Evolutionary conservation across 805 yeast species (phyloP), one percentile per base, ranked within the genome.

Genomic region (Pichia nanzhaoensis): DNA sequence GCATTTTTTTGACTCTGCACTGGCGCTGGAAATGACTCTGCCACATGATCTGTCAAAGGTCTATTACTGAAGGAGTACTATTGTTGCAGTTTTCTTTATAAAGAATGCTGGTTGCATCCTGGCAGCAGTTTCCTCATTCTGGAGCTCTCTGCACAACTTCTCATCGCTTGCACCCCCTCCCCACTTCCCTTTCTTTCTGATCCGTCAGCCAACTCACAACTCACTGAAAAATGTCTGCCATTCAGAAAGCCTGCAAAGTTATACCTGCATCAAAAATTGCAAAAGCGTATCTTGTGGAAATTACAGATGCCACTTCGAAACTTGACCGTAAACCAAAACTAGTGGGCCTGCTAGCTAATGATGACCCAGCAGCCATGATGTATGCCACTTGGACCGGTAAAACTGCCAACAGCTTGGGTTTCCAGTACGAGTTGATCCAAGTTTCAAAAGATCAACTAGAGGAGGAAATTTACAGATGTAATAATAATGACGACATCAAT

Each of bases 331-430:
- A 75, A 50, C 98, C 98, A 6, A 76, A 75, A 53, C 69, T 93
- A 34, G 97, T 91, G 30, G 99, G 99, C 0, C 79, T 93, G 50
- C 70, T 93, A 35, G 97, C 97, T 14, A 93, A 93, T 63, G 71
- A 74, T 14, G 99, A 93, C 56, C 98, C 97, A 2, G 96, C 98
- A 12, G 98, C 96, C 5, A 75, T 76, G 57, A 84, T 84, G 84
- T 93, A 93, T 63, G 98, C 99, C 39, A 81, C 80, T 41, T 93
- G 97, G 96, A 91, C 99, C 0, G 85, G 84, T 24, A 90, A 88
- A 60, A 91, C 98, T 1, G 79, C 93, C 54, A 83, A 79, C 57
- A 80, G 85, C 18, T 67, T 89, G 47, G 99, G 99, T 0, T 89
- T 93, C 67, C 68, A 76, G 31, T 93, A 87, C 63, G 91, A 89